phyloP scores from a whole-genome alignment of 2,329 filamentous ascomycete species.

The Sporothrix pallida region DNA sequence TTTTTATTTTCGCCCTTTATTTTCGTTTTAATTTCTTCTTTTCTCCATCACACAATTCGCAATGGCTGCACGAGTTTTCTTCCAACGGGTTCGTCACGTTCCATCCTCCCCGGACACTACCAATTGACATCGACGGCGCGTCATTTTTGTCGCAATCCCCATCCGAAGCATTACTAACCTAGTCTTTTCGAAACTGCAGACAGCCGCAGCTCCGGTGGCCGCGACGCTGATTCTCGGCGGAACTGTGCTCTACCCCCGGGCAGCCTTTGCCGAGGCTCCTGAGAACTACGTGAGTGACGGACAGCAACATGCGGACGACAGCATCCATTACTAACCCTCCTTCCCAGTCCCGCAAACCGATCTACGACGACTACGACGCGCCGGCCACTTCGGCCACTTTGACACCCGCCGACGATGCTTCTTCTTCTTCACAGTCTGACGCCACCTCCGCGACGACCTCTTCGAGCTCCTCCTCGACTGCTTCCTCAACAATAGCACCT shows the following conservation, averaged over 20 bases:
- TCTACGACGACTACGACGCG: conserved; percentile 74
- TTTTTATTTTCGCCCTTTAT: background rate
- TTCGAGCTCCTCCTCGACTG: conserved; percentile 32
- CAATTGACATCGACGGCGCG: background rate
- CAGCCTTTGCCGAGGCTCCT: conserved; percentile 59
- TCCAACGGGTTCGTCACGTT: conserved; percentile 56
- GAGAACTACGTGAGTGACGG: conserved; percentile 38
- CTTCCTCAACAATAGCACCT: background rate
- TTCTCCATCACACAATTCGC: conserved; percentile 39
- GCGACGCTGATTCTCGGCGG: conserved; percentile 58
- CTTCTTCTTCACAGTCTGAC: conserved; percentile 12
- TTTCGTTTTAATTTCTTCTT: background rate
- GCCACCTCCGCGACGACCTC: conserved; percentile 28
- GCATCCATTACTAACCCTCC: background rate
- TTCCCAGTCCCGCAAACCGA: conserved; percentile 66
- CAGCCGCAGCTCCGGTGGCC: conserved; percentile 59
- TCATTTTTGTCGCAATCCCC: background rate
- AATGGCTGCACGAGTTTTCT: conserved; percentile 66
- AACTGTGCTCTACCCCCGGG: conserved; percentile 55
- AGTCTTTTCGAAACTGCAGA: conserved; percentile 44
- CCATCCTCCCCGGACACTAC: background rate
- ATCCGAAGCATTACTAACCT: background rate
- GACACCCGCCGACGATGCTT: conserved; percentile 34
- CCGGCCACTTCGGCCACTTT: conserved; percentile 38
- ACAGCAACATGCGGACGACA: background rate